Evolutionary conservation across 2,329 filamentous ascomycete species (phyloP).

Genomic region (Hymenoscyphus infarciens): DNA sequence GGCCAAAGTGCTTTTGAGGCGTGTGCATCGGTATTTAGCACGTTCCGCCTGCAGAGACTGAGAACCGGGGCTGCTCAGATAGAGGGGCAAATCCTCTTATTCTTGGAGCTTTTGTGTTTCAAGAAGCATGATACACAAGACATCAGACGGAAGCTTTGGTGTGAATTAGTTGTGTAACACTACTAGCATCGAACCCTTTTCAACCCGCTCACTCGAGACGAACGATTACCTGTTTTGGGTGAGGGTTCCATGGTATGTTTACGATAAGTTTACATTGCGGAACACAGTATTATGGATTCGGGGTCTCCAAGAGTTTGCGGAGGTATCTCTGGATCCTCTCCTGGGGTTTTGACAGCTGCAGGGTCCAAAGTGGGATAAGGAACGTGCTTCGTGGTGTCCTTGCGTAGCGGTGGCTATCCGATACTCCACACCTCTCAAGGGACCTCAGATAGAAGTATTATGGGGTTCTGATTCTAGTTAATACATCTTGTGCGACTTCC

Average conservation of each 20-base stretch:
- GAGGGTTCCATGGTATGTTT: background rate
- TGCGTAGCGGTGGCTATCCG: conserved; percentile 2
- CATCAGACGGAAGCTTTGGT: background rate
- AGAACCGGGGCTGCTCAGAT: background rate
- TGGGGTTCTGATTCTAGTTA: background rate
- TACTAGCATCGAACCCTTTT: background rate
- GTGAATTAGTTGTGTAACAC: background rate
- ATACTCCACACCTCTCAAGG: conserved; percentile 1
- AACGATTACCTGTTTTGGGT: background rate
- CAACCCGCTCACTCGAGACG: background rate
- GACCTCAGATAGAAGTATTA: background rate
- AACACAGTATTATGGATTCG: conserved; percentile 3
- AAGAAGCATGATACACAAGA: background rate
- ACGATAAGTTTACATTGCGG: background rate
- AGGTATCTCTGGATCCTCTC: conserved; percentile 5
- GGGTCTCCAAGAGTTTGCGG: conserved; percentile 1
- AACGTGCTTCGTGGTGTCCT: background rate
- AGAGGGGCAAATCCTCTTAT: background rate
- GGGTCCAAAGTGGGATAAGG: conserved; percentile 8
- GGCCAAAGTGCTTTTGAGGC: background rate
- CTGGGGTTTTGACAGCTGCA: conserved; percentile 6
- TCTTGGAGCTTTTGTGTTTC: background rate
- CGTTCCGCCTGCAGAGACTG: background rate
- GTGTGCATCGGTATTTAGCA: background rate
- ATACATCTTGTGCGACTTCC: conserved; percentile 5